Base-by-base conservation (phyloP, 2,329 filamentous ascomycete genomes). In the Phyllosticta capitalensis region DNA sequence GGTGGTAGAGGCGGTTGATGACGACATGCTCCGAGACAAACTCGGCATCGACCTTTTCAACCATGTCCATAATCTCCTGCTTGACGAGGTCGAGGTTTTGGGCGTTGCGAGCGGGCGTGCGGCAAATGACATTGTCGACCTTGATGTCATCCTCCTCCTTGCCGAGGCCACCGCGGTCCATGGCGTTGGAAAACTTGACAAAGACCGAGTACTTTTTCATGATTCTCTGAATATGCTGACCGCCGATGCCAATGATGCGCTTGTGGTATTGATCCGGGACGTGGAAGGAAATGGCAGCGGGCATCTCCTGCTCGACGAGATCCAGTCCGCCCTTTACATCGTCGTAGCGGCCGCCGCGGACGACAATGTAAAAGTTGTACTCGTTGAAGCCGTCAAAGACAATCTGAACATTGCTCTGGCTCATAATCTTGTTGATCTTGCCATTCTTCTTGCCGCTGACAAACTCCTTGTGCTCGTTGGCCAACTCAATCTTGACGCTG, bases 391-490 rank as follows among this genome's bases (percentile, higher is more conserved):
- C 92, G 71, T 99, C 94, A 66, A 99, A 99, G 64, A 99, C 92
- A 69, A 99, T 97, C 75, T 99, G 94, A 12, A 99, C 94, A 67
- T 95, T 96, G 81, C 92, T 96, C 75, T 97, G 92, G 22, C 92
- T 94, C 94, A 99, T 99, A 69, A 99, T 99, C 81, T 99, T 99
- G 81, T 99, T 99, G 75, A 99, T 99, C 78, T 99, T 99, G 75
- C 94, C 94, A 68, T 99, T 99, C 80, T 99, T 99, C 81, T 99
- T 99, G 66, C 94, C 94, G 67, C 92, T 96, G 60, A 99, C 94
- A 71, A 99, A 99, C 71, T 99, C 94, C 75, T 99, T 99, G 79
- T 99, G 94, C 77, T 99, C 94, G 70, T 97, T 97, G 69, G 94
- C 94, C 60, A 99, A 86, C 78, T 99, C 94, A 63, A 99, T 95